These are phyloP conservation scores for Dicorynia guianensis DNA, from an alignment of 306 rosid genomes.

Conservation along the genomic window DNA sequence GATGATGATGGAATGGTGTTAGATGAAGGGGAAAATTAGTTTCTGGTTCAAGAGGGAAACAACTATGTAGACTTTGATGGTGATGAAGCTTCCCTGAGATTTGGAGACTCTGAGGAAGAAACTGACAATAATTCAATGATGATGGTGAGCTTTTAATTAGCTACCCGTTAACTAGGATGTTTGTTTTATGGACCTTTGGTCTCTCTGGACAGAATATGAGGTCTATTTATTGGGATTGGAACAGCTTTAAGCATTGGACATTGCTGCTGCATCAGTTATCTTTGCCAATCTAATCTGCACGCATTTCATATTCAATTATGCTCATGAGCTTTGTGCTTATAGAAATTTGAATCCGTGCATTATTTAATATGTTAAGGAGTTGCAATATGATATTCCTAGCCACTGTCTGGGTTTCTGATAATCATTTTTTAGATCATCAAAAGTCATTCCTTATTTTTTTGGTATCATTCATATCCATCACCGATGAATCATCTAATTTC, in stretches of 20 bases:
- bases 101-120: conserved; percentile 79
- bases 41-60: conserved; percentile 53
- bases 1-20: conserved; percentile 75
- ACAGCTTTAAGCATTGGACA: conserved; percentile 1
- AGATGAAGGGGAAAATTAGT: conserved; percentile 57
- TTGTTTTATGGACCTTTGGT: not conserved
- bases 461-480: not conserved
- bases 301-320: conserved; percentile 7
- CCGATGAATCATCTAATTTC: conserved; percentile 12
- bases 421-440: not conserved
- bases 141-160: conserved; percentile 75
- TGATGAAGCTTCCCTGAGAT: conserved; percentile 66
- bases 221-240: not conserved
- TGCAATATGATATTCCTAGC: conserved; percentile 12
- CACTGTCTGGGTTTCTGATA: not conserved
- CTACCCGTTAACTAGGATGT: not conserved
- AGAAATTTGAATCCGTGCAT: conserved; percentile 12
- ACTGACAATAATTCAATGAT: conserved; percentile 82
- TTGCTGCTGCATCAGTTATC: conserved; percentile 16
- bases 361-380: conserved; percentile 9
- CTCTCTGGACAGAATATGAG: conserved; percentile 1
- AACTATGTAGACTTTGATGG: conserved; percentile 61
- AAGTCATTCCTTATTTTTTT: conserved; percentile 7
- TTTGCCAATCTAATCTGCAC: not conserved
- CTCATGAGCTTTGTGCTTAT: not conserved